These are phyloP conservation scores for Penicillium sp. DNA, from an alignment of 2,329 filamentous ascomycete genomes.

Conservation along the genomic window DNA sequence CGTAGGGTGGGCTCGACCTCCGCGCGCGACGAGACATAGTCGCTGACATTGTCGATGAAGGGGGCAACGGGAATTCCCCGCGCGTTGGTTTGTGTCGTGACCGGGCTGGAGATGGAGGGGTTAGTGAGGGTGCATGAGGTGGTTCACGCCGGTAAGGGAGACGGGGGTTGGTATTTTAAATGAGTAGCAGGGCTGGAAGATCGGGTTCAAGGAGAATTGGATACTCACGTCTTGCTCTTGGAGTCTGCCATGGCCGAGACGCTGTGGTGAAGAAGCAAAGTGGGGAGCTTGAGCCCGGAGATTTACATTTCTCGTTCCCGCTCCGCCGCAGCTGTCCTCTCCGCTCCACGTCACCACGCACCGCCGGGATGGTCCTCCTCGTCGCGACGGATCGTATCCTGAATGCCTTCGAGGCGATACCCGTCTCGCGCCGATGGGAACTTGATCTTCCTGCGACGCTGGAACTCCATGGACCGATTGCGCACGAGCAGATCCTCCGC, in stretches of 20 bases:
- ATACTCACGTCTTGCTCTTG: conserved; percentile 28
- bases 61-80: conserved; percentile 48
- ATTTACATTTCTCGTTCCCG: conserved; percentile 24
- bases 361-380: conserved; percentile 41
- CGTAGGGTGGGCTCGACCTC: conserved; percentile 48
- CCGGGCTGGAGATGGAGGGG: conserved; percentile 24
- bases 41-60: conserved; percentile 48
- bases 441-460: conserved; percentile 36
- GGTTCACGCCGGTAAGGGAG: not conserved
- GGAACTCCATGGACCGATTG: conserved; percentile 36
- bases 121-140: conserved; percentile 10
- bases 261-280: conserved; percentile 17
- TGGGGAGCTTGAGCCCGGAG: conserved; percentile 26
- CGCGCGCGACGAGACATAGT: conserved; percentile 46
- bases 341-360: not conserved
- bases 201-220: not conserved
- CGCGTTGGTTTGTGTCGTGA: conserved; percentile 40
- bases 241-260: conserved; percentile 33
- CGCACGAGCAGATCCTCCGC: conserved; percentile 42
- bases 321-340: conserved; percentile 11
- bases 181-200: not conserved
- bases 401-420: conserved; percentile 38
- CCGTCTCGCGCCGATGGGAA: conserved; percentile 29
- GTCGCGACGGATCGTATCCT: conserved; percentile 41
- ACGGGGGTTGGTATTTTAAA: not conserved